Conservation (phyloP, 441 rosid species). For the Populus hybrid region DNA sequence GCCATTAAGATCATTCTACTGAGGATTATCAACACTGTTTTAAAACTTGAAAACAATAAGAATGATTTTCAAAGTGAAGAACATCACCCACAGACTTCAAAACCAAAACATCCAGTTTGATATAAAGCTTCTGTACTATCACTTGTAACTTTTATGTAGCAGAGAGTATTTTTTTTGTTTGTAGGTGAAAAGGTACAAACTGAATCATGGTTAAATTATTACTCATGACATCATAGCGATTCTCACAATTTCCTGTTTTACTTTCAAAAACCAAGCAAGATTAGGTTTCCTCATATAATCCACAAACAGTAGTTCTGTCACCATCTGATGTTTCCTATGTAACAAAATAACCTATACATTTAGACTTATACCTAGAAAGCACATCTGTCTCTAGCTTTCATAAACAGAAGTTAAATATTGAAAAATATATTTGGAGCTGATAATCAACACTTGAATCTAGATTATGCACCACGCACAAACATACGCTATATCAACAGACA, state of each 20-base stretch:
- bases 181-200: not conserved
- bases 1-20: not conserved
- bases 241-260: not conserved
- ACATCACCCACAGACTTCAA: not conserved
- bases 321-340: not conserved
- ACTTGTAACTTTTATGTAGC: not conserved
- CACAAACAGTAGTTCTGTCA: not conserved
- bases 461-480: not conserved
- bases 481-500: not conserved
- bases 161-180: not conserved
- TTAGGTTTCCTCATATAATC: not conserved
- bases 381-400: not conserved
- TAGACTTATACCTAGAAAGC: not conserved
- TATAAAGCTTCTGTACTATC: not conserved
- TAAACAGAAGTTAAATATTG: not conserved
- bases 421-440: not conserved
- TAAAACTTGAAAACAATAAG: not conserved
- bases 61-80: not conserved
- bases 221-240: not conserved
- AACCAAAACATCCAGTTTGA: not conserved
- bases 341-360: not conserved
- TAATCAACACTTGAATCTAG: constrained; percentile 4
- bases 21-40: not conserved
- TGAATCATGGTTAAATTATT: not conserved
- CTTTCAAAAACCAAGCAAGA: not conserved